These are phyloP conservation scores for Colletotrichum simmondsii DNA, from an alignment of 2,329 filamentous ascomycete species.

Conservation along the genomic window DNA sequence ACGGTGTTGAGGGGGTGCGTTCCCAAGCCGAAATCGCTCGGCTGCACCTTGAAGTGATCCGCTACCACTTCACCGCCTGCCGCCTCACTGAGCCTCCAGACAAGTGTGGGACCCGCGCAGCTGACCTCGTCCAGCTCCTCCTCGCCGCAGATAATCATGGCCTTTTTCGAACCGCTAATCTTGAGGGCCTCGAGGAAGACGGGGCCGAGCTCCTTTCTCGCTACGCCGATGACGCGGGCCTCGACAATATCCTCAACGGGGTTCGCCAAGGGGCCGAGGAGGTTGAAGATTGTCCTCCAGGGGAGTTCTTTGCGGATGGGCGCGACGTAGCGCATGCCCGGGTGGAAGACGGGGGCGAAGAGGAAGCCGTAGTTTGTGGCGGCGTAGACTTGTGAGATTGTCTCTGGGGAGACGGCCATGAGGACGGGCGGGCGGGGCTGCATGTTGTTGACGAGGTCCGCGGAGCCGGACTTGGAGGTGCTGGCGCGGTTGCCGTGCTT, in stretches of 20 bases:
- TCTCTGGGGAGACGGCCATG: slow-evolving; percentile 76
- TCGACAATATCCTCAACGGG: slow-evolving; percentile 87
- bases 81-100: slow-evolving; percentile 77
- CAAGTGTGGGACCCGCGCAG: slow-evolving; percentile 87
- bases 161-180: slow-evolving; percentile 82
- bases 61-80: slow-evolving; percentile 60
- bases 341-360: slow-evolving; percentile 96
- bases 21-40: slow-evolving; percentile 87
- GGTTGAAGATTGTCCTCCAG: slow-evolving; percentile 97
- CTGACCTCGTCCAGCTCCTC: slow-evolving; percentile 97
- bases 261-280: slow-evolving; percentile 92
- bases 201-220: slow-evolving; percentile 84
- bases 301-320: slow-evolving; percentile 88
- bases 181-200: slow-evolving; percentile 89
- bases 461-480: slow-evolving; percentile 94
- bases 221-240: slow-evolving; percentile 92
- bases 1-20: slow-evolving; percentile 81
- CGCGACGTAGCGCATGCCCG: slow-evolving; percentile 90
- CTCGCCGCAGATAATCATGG: slow-evolving; percentile 89
- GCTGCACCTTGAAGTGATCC: slow-evolving; percentile 81
- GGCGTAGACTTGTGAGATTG: slow-evolving; percentile 78
- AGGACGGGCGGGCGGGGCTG: slow-evolving; percentile 79
- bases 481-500: slow-evolving; percentile 98
- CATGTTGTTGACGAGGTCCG: slow-evolving; percentile 86
- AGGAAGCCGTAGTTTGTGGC: slow-evolving; percentile 93